Conservation (phyloP, 768 basidiomycete species). For the Lentinula raphanica region DNA sequence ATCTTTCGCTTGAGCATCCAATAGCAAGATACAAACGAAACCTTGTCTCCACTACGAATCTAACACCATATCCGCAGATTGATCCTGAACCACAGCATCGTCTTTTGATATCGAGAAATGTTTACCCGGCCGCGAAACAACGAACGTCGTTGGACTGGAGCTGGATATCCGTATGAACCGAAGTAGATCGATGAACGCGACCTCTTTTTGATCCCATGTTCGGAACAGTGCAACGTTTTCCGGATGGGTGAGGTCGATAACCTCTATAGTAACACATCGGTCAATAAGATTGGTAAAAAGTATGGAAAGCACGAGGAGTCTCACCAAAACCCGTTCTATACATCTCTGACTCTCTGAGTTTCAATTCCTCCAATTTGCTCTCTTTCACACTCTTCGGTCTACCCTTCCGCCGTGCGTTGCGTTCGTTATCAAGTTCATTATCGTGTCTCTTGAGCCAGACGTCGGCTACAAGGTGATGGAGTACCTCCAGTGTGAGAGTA, state of each 20-base stretch:
- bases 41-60: not conserved
- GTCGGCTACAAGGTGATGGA: constrained; percentile 60
- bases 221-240: constrained; percentile 67
- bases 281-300: not conserved
- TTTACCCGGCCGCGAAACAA: constrained; percentile 58
- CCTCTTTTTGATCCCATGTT: constrained; percentile 73
- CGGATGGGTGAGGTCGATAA: constrained; percentile 74
- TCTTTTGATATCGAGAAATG: constrained; percentile 33
- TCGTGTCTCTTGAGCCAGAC: constrained; percentile 75
- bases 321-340: constrained; percentile 80
- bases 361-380: constrained; percentile 62
- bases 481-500: constrained; percentile 53
- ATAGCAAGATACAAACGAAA: not conserved
- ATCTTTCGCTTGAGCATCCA: too few species aligned
- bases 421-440: constrained; percentile 57
- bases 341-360: constrained; percentile 59
- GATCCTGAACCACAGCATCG: not conserved
- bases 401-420: constrained; percentile 59
- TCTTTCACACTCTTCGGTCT: constrained; percentile 71
- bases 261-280: constrained; percentile 41
- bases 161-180: constrained; percentile 76
- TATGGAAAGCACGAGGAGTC: constrained; percentile 19
- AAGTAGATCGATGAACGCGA: constrained; percentile 63
- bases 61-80: not conserved
- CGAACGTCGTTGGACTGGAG: constrained; percentile 35